Conservation (phyloP, 1,139 yeast genomes). For the Suhomyces choctaworum region DNA sequence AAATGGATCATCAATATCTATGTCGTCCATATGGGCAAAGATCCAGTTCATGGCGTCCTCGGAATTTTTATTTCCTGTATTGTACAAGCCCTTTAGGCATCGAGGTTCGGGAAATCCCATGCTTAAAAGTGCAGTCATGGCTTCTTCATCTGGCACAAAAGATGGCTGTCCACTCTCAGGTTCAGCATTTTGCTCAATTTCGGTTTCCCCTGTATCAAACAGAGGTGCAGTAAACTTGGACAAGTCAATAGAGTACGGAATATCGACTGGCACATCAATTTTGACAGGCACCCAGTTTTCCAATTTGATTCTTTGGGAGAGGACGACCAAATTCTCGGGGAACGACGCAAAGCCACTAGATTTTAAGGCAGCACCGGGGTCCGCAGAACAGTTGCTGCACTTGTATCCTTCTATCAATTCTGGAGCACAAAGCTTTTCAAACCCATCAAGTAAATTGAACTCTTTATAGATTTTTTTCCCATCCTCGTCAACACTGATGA, state of each 20-base stretch:
- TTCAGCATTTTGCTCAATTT: conserved; percentile 18
- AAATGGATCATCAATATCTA: conserved; percentile 70
- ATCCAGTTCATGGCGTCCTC: conserved; percentile 93
- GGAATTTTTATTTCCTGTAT: conserved; percentile 66
- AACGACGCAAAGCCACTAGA: conserved; percentile 55
- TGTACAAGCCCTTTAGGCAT: conserved; percentile 63
- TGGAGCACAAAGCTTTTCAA: conserved; percentile 44
- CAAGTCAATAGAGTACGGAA: conserved; percentile 51
- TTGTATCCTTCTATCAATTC: conserved; percentile 64
- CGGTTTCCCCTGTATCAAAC: conserved; percentile 40
- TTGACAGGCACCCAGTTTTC: conserved; percentile 92
- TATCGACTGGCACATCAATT: conserved; percentile 66
- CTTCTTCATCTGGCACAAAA: conserved; percentile 57
- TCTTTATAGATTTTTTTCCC: conserved; percentile 49
- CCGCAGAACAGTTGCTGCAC: conserved; percentile 60
- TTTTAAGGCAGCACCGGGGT: conserved; percentile 47
- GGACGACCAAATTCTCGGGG: conserved; percentile 71
- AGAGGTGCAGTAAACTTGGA: conserved; percentile 30
- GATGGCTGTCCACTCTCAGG: conserved; percentile 13
- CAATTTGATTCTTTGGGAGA: conserved; percentile 76
- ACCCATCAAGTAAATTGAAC: conserved; percentile 53
- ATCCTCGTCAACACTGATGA: conserved; percentile 35
- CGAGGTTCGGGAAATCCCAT: conserved; percentile 90
- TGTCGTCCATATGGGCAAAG: conserved; percentile 83
- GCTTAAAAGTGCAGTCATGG: conserved; percentile 54